These are phyloP conservation scores for Penicillium coprophilum DNA, from an alignment of 495 filamentous ascomycete genomes.

Conservation along the genomic window DNA sequence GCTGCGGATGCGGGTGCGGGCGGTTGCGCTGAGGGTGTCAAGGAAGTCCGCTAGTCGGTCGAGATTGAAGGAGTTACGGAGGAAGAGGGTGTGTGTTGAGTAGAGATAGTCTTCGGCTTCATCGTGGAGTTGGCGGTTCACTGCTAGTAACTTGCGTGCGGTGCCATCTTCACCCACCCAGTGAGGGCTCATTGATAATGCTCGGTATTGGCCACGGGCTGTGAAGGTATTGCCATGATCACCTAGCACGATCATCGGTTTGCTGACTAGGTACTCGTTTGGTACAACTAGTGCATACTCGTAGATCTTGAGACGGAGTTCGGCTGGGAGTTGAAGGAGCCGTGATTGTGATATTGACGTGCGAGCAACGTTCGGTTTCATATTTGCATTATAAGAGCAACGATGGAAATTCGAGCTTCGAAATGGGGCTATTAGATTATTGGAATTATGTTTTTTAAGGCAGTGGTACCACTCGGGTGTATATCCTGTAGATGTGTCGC, in stretches of 20 bases:
- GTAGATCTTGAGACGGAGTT: conserved; percentile 46
- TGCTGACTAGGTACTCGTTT: conserved; percentile 37
- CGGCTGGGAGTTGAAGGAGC: conserved; percentile 36
- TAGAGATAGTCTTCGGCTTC: conserved; percentile 45
- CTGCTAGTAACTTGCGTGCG: conserved; percentile 30
- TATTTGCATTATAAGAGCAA: not conserved
- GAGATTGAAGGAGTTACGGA: conserved; percentile 43
- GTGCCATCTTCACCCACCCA: conserved; percentile 38
- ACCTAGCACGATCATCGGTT: conserved; percentile 37
- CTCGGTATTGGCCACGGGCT: conserved; percentile 31
- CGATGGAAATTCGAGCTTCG: not conserved
- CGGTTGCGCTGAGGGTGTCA: conserved; percentile 36
- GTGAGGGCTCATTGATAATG: conserved; percentile 40
- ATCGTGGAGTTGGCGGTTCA: conserved; percentile 44
- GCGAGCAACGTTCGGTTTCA: not conserved
- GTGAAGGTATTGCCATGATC: conserved; percentile 38
- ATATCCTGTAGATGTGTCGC: conserved; percentile 3
- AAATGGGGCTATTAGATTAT: not conserved
- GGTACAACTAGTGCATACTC: conserved; percentile 37
- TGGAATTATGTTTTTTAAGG: not conserved
- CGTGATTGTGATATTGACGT: conserved; percentile 1
- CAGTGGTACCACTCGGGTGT: conserved; percentile 5
- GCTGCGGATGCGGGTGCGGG: conserved; percentile 36
- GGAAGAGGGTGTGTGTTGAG: conserved; percentile 42
- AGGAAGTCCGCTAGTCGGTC: conserved; percentile 38